Evolutionary conservation across 352 stramenopile species (phyloP).

Genomic region (Phytophthora pinifolia): DNA sequence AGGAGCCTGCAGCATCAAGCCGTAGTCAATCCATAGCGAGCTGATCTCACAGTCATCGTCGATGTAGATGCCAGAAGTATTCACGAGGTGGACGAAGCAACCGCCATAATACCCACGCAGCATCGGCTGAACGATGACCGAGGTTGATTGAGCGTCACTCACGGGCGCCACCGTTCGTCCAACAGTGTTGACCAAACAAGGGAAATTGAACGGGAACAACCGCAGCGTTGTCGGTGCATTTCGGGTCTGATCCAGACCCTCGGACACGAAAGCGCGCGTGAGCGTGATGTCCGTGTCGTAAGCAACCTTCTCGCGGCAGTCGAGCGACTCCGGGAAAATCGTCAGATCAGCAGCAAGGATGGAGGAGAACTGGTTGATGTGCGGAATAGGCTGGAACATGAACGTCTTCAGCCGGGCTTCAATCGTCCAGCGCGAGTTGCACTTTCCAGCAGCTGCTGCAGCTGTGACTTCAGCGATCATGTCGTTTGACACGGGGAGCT

Average conservation of each 20-base stretch:
- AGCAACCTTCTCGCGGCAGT: conserved; percentile 18
- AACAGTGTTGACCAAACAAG: conserved; percentile 27
- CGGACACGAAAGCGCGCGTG: conserved; percentile 29
- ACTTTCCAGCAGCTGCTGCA: conserved; percentile 8
- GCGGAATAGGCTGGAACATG: conserved; percentile 37
- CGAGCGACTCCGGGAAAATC: conserved; percentile 32
- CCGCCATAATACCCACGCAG: conserved; percentile 36
- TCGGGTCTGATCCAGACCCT: conserved; percentile 34
- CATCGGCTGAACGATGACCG: conserved; percentile 29
- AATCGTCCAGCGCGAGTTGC: conserved; percentile 30
- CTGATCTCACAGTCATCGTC: conserved; percentile 26
- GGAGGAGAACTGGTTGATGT: conserved; percentile 36
- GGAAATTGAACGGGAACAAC: conserved; percentile 40
- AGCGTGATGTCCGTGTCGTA: conserved; percentile 19
- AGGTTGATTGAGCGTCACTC: conserved; percentile 14
- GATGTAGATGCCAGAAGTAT: conserved; percentile 34
- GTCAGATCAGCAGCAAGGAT: conserved; percentile 35
- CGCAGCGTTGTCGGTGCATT: conserved; percentile 34
- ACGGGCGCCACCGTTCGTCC: conserved; percentile 15
- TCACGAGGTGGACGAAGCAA: conserved; percentile 34
- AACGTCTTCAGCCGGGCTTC: conserved; percentile 32
- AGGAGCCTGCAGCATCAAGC: conserved; percentile 32
- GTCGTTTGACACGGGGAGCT: conserved; percentile 27
- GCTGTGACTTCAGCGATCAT: conserved; percentile 25
- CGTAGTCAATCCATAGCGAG: conserved; percentile 36